Conservation (phyloP, 257 asterid species). For the Jaltomata sinuosa region DNA sequence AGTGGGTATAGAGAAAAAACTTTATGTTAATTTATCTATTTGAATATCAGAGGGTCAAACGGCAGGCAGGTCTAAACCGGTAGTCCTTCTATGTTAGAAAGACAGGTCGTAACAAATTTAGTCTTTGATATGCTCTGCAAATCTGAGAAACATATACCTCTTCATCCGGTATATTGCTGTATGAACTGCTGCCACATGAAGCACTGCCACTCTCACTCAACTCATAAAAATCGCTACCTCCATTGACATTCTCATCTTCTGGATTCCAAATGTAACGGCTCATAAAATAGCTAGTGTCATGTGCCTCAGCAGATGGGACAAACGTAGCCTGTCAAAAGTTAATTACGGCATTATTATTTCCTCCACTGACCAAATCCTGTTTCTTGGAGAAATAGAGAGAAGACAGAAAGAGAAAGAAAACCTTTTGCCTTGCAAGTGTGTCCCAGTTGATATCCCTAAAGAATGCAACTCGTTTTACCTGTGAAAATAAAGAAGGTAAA, state of each 20-base stretch:
- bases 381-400: background rate
- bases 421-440: conserved; percentile 94
- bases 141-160: conserved; percentile 38
- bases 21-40: background rate
- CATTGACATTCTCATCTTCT: conserved; percentile 65
- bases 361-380: background rate
- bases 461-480: conserved; percentile 75
- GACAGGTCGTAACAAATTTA: background rate
- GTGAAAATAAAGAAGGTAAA: conserved; percentile 12
- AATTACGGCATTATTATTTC: background rate
- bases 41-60: background rate
- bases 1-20: background rate
- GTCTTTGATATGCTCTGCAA: background rate
- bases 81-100: background rate
- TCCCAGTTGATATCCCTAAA: conserved; percentile 83
- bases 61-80: background rate
- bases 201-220: conserved; percentile 61
- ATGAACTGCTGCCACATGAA: conserved; percentile 73
- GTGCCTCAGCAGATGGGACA: conserved; percentile 76
- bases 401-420: conserved; percentile 10
- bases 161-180: conserved; percentile 66
- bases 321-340: conserved; percentile 66
- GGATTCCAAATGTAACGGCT: conserved; percentile 94
- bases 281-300: conserved; percentile 94
- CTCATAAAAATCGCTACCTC: conserved; percentile 75